Percentiles rank a stretch among this genome's conserved stretches.
Evolutionary conservation across 768 basidiomycete genomes (phyloP).

Genomic region (Xerocomellus amylosporus): DNA sequence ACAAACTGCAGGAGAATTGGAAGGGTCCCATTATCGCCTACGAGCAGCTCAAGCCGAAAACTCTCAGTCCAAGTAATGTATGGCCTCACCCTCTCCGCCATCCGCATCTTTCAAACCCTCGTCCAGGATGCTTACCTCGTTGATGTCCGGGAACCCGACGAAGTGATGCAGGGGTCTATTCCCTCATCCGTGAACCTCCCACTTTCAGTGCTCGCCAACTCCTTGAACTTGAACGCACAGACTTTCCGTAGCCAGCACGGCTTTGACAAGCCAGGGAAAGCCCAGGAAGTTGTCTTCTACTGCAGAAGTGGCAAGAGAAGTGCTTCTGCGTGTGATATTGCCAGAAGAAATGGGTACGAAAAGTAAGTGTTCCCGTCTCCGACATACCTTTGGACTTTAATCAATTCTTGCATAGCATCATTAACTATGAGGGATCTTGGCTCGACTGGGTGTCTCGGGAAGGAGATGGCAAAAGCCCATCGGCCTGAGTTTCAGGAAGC

Average conservation of each 20-base stretch:
- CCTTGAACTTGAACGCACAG: conserved; percentile 54
- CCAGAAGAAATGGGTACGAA: conserved; percentile 74
- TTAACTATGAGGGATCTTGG: conserved; percentile 88
- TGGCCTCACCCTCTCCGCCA: not conserved
- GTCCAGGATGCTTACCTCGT: conserved; percentile 67
- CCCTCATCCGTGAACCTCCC: conserved; percentile 91
- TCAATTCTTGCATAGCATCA: conserved; percentile 36
- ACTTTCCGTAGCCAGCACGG: conserved; percentile 64
- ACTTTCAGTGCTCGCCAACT: conserved; percentile 68
- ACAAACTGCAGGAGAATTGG: conserved; percentile 67
- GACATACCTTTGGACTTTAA: not conserved
- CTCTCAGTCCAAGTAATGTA: conserved; percentile 70
- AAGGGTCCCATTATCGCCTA: conserved; percentile 69
- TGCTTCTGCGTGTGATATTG: conserved; percentile 76
- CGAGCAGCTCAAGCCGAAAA: conserved; percentile 77
- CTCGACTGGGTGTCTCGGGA: conserved; percentile 72
- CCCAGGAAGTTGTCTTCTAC: conserved; percentile 83
- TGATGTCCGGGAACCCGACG: conserved; percentile 92
- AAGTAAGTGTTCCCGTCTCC: conserved; percentile 50
- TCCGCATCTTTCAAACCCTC: conserved; percentile 11
- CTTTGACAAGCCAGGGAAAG: conserved; percentile 66
- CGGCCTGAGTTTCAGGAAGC: not conserved
- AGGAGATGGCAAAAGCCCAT: conserved; percentile 38
- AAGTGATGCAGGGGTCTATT: conserved; percentile 88
- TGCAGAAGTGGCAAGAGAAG: conserved; percentile 88